Evolutionary conservation across 768 basidiomycete genomes (phyloP).

Genomic region (Trametes coccinea): DNA sequence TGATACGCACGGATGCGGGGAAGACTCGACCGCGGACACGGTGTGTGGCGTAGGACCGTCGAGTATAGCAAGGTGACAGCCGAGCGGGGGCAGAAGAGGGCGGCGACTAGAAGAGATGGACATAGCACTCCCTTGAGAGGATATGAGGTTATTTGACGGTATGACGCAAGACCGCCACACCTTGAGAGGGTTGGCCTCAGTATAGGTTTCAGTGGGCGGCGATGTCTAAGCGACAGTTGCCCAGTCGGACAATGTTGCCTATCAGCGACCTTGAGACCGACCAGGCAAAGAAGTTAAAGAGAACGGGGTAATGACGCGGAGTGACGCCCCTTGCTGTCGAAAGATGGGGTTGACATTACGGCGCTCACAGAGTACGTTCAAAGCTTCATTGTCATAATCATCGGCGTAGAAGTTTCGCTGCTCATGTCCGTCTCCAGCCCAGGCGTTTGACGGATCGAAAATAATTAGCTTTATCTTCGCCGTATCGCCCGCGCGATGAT

Average conservation of each 20-base stretch:
- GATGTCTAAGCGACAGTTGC: neutral
- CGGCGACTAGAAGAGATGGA: neutral
- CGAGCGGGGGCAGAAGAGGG: neutral
- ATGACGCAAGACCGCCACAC: conserved; percentile 4
- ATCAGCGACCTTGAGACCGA: neutral
- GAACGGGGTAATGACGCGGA: neutral
- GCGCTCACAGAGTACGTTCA: neutral
- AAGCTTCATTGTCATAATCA: conserved; percentile 2
- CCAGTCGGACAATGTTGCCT: neutral
- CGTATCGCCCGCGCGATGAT: no score
- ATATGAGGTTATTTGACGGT: neutral
- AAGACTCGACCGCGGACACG: conserved; percentile 1
- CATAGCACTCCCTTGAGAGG: neutral
- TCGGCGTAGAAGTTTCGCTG: neutral
- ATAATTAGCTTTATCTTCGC: no score
- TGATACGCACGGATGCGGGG: neutral
- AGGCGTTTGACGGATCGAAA: neutral
- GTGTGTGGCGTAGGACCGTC: neutral
- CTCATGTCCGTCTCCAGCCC: neutral
- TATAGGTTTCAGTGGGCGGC: neutral
- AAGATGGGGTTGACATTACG: neutral
- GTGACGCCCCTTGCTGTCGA: neutral
- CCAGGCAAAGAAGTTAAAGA: neutral
- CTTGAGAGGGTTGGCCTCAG: conserved; percentile 2
- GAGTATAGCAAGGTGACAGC: neutral